Percentiles rank a stretch among this genome's conserved stretches.
Evolutionary conservation across 441 rosid species (phyloP).

Genomic region (Manihot esculenta): DNA sequence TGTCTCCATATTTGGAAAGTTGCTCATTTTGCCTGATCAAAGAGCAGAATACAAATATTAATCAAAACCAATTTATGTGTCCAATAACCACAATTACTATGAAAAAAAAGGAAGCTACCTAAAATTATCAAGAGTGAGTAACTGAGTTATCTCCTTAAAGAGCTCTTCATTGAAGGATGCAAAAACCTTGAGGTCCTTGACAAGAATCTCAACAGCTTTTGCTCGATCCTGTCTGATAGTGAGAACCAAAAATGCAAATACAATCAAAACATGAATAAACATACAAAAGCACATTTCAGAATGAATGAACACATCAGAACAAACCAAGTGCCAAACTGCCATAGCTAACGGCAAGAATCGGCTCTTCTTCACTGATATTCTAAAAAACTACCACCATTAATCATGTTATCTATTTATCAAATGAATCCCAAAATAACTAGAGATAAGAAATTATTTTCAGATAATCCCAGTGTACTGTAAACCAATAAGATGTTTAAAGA

Average conservation of each 20-base stretch:
- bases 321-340: not conserved
- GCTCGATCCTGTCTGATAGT: conserved; percentile 47
- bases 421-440: not conserved
- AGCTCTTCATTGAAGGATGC: conserved; percentile 57
- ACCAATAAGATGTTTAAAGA: not conserved
- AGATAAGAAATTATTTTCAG: not conserved
- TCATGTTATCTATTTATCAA: not conserved
- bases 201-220: conserved; percentile 55
- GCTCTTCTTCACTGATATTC: not conserved
- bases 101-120: conserved; percentile 29
- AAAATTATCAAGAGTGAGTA: conserved; percentile 52
- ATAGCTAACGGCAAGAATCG: not conserved
- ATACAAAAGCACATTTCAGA: not conserved
- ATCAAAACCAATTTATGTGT: not conserved
- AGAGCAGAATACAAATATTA: not conserved
- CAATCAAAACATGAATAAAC: not conserved
- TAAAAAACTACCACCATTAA: not conserved
- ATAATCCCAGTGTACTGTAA: conserved; percentile 9
- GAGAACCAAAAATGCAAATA: conserved; percentile 10
- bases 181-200: conserved; percentile 49
- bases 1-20: conserved; percentile 90
- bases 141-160: conserved; percentile 53
- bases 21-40: conserved; percentile 80
- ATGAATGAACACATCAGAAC: not conserved
- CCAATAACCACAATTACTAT: not conserved